Conservation (phyloP, 768 basidiomycete genomes). For the Trametes cingulata region DNA sequence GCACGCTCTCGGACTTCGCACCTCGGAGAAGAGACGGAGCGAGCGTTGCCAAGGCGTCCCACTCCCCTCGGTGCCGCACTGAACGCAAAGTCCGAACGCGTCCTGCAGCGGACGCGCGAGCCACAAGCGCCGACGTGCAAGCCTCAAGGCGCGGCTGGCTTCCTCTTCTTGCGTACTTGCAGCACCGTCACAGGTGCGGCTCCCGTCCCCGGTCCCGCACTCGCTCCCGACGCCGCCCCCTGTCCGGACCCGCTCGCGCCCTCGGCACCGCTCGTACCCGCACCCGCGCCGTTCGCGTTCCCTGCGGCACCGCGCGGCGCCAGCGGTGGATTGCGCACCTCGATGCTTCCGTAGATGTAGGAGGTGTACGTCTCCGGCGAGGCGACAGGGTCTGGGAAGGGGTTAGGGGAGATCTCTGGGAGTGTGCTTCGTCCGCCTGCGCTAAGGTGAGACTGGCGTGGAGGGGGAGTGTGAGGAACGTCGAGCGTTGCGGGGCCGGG, state of each 20-base stretch:
- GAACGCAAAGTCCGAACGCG: background rate
- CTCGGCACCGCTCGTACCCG: conserved; percentile 4
- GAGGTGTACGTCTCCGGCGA: conserved; percentile 61
- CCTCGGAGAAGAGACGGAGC: too few species aligned
- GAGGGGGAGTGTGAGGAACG: conserved; percentile 54
- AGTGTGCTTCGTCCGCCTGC: conserved; percentile 31
- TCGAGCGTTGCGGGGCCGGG: conserved; percentile 33
- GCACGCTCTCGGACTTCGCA: too few species aligned
- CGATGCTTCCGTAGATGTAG: conserved; percentile 59
- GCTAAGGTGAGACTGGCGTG: conserved; percentile 22
- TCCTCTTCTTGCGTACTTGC: conserved; percentile 54
- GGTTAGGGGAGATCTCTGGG: conserved; percentile 60
- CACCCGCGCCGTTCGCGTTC: conserved; percentile 1
- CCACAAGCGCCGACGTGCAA: background rate
- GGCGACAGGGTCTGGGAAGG: conserved; percentile 64
- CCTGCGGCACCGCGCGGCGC: conserved; percentile 25
- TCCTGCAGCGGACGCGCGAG: background rate
- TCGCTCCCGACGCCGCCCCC: conserved; percentile 16
- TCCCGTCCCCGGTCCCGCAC: too few species aligned
- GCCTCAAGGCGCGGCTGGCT: conserved; percentile 20
- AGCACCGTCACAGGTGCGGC: conserved; percentile 62
- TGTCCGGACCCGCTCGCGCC: background rate
- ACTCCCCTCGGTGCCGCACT: background rate
- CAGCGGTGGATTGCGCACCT: conserved; percentile 49
- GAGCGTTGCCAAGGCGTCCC: background rate